A percentile compares a stretch with the other conserved stretches of the same genome.
These are phyloP conservation scores for Linum tenue DNA, from an alignment of 345 rosid species.

Conservation along the genomic window DNA sequence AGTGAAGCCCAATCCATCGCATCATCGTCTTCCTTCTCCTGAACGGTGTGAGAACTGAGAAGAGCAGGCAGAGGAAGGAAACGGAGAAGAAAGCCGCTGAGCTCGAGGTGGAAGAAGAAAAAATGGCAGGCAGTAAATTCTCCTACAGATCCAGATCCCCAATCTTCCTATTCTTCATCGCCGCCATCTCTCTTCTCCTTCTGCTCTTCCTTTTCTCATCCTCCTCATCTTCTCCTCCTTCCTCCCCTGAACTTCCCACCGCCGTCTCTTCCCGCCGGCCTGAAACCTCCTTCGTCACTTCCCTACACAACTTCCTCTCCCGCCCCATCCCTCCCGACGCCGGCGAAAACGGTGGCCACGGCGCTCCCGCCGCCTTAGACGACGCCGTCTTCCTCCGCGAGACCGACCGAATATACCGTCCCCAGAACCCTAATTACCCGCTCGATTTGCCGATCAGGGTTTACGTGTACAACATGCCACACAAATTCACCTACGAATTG, in stretches of 20 bases:
- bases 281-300: slow-evolving; percentile 61
- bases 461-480: slow-evolving; percentile 86
- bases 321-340: slow-evolving; percentile 13
- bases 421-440: slow-evolving; percentile 39
- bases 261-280: slow-evolving; percentile 11
- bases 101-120: too few relatives aligned
- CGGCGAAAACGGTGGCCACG: slow-evolving; percentile 34
- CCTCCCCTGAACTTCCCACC: not conserved
- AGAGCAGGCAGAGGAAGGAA: too few relatives aligned
- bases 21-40: too few relatives aligned
- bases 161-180: slow-evolving; percentile 26
- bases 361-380: slow-evolving; percentile 36
- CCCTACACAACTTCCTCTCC: slow-evolving; percentile 56
- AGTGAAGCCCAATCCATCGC: too few relatives aligned
- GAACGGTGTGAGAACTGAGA: too few relatives aligned
- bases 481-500: slow-evolving; percentile 73
- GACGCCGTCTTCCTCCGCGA: slow-evolving; percentile 34
- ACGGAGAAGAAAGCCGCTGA: too few relatives aligned
- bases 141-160: slow-evolving; percentile 34
- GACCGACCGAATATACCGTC: slow-evolving; percentile 24
- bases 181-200: slow-evolving; percentile 20
- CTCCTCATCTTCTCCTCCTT: slow-evolving; percentile 14
- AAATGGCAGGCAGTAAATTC: not conserved
- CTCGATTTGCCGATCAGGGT: slow-evolving; percentile 50
- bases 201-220: not conserved